A percentile compares a stretch with the other conserved stretches of the same genome.
Conservation (phyloP, 768 basidiomycete species). For the Calocybe cyanea region DNA sequence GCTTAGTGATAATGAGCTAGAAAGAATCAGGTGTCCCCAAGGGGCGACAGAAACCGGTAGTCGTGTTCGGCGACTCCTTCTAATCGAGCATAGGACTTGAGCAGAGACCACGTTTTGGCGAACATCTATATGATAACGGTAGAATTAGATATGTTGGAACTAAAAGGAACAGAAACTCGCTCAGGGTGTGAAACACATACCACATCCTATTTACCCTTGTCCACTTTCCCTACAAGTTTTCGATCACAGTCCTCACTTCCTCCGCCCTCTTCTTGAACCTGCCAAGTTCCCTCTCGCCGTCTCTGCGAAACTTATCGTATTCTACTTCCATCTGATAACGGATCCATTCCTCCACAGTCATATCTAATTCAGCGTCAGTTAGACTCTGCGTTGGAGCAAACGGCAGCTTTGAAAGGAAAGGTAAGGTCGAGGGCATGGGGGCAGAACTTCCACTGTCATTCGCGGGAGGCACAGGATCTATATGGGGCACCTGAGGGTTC, state of each 20-base stretch:
- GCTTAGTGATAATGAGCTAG: too few relatives aligned
- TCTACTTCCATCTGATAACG: constrained; percentile 69
- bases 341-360: constrained; percentile 86
- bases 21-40: too few relatives aligned
- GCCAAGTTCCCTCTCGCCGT: constrained; percentile 40
- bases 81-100: too few relatives aligned
- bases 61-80: too few relatives aligned
- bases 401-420: constrained; percentile 42
- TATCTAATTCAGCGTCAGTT: constrained; percentile 62
- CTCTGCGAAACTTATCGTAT: constrained; percentile 50
- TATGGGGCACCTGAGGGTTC: constrained; percentile 4
- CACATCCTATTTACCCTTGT: neutral
- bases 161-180: too few relatives aligned
- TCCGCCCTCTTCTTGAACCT: constrained; percentile 39
- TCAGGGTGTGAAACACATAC: too few relatives aligned
- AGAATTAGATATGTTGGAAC: too few relatives aligned
- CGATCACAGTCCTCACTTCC: constrained; percentile 36
- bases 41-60: too few relatives aligned
- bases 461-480: constrained; percentile 8
- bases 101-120: too few relatives aligned
- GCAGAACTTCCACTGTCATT: constrained; percentile 5
- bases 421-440: constrained; percentile 18
- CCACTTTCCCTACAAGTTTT: constrained; percentile 22
- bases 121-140: too few relatives aligned
- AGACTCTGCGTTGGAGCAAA: constrained; percentile 41